A percentile compares a stretch with the other conserved stretches of the same genome.
Conservation (phyloP, 2,329 filamentous ascomycete species). For the Ilyonectria sp. region DNA sequence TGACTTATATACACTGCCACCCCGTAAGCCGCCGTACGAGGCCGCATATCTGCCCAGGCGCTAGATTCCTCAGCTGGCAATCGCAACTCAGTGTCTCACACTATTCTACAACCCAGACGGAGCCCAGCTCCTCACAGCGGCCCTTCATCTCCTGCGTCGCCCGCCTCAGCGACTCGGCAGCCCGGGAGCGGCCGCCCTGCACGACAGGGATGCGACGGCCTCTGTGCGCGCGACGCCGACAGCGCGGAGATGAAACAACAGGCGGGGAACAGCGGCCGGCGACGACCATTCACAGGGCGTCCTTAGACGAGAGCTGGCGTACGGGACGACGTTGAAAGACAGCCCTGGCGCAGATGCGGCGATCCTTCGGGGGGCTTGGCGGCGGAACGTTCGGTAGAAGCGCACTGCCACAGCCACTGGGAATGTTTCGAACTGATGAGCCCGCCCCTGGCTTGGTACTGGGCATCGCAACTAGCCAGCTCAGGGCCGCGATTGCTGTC, state of each 20-base stretch:
- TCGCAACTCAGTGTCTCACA: neutral
- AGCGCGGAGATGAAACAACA: slow-evolving; percentile 38
- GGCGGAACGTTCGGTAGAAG: slow-evolving; percentile 17
- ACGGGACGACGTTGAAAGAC: neutral
- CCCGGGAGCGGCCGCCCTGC: slow-evolving; percentile 40
- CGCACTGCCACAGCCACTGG: slow-evolving; percentile 16
- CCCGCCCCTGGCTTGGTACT: neutral
- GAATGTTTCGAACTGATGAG: slow-evolving; percentile 34
- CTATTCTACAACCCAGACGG: neutral
- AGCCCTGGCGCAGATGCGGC: neutral
- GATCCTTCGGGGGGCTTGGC: neutral
- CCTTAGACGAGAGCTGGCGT: neutral
- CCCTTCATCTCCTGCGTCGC: slow-evolving; percentile 43
- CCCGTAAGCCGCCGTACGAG: neutral
- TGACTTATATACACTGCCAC: slow-evolving; percentile 11
- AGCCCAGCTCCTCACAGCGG: slow-evolving; percentile 6
- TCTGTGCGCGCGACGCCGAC: neutral
- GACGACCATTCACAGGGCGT: slow-evolving; percentile 9
- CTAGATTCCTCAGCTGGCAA: slow-evolving; percentile 4
- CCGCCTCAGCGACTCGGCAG: neutral
- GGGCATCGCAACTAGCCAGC: neutral
- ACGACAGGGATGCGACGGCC: slow-evolving; percentile 28
- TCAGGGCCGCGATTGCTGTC: neutral
- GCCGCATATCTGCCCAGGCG: neutral
- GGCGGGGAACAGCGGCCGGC: slow-evolving; percentile 7